Percentiles rank a stretch among this genome's conserved stretches.
These are phyloP conservation scores for Aegle marmelos DNA, from an alignment of 345 rosid species.

Conservation along the genomic window DNA sequence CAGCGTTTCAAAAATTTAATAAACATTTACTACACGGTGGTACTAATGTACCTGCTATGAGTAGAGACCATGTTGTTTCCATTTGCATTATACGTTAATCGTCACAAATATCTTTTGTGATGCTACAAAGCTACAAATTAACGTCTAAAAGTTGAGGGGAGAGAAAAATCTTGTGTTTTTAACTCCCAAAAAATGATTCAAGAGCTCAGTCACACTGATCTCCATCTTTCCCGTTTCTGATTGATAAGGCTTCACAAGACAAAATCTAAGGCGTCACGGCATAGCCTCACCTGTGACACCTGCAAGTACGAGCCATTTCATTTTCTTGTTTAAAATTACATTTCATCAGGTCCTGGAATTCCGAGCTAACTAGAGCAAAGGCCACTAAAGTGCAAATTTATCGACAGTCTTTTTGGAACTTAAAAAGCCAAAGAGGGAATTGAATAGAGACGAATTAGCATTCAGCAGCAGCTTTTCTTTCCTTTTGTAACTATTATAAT, in stretches of 20 bases:
- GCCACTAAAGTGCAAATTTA: no score
- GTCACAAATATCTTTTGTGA: no score
- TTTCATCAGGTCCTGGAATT: not conserved
- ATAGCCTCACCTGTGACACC: not conserved
- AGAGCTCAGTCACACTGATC: not conserved
- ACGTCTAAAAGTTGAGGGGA: not conserved
- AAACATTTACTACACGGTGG: not conserved
- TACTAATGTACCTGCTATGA: not conserved
- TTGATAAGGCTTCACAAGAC: not conserved
- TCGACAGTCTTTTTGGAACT: not conserved
- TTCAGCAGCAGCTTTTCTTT: conserved; percentile 6
- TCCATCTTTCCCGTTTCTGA: not conserved
- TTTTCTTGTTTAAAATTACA: not conserved
- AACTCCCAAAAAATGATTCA: not conserved
- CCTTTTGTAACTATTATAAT: not conserved
- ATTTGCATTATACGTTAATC: no score
- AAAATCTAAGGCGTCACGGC: not conserved
- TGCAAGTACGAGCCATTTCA: not conserved
- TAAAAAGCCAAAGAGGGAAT: not conserved
- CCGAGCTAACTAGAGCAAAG: not conserved
- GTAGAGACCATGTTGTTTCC: no score
- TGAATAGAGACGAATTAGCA: conserved; percentile 28
- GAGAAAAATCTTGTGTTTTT: not conserved
- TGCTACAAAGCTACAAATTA: not conserved
- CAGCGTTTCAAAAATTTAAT: not conserved